Conservation (phyloP, 805 yeast species). For the Monosporozyma siamensis region DNA sequence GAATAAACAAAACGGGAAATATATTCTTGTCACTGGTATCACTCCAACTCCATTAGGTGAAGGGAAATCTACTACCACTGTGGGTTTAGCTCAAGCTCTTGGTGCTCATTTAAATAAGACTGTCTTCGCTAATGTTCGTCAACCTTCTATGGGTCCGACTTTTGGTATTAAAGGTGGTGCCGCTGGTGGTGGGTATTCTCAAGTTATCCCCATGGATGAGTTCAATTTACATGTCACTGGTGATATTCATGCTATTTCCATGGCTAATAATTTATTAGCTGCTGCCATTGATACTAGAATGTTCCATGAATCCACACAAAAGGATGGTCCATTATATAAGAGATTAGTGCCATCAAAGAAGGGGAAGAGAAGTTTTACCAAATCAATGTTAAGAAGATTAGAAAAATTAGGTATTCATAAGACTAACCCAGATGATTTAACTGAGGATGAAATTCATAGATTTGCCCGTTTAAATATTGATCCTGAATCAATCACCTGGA, state of each 20-base stretch:
- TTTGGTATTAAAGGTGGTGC: slow-evolving; percentile 99
- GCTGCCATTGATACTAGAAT: slow-evolving; percentile 96
- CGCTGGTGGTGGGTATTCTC: slow-evolving; percentile 98
- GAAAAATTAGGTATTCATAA: slow-evolving; percentile 72
- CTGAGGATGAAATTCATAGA: slow-evolving; percentile 61
- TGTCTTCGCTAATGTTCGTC: slow-evolving; percentile 91
- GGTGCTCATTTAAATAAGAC: slow-evolving; percentile 81
- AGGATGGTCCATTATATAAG: slow-evolving; percentile 68
- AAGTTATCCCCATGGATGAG: slow-evolving; percentile 98
- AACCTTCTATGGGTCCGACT: slow-evolving; percentile 98
- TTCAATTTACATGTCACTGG: slow-evolving; percentile 97
- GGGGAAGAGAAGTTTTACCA: slow-evolving; percentile 70
- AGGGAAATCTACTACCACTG: slow-evolving; percentile 94
- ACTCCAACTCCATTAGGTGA: slow-evolving; percentile 98
- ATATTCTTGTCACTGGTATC: slow-evolving; percentile 89
- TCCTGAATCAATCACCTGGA: slow-evolving; percentile 82
- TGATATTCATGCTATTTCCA: slow-evolving; percentile 92
- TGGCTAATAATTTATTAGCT: slow-evolving; percentile 87
- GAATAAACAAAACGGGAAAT: slow-evolving; percentile 62
- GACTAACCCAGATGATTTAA: slow-evolving; percentile 71
- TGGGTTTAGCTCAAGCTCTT: slow-evolving; percentile 92
- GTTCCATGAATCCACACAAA: slow-evolving; percentile 88
- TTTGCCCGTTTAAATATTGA: slow-evolving; percentile 85
- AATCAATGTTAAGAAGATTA: slow-evolving; percentile 68
- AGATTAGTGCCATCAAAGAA: slow-evolving; percentile 81